A percentile compares a stretch with the other conserved stretches of the same genome.
These are phyloP conservation scores for Fraxinus greggii DNA, from an alignment of 305 asterid species.

Conservation along the genomic window DNA sequence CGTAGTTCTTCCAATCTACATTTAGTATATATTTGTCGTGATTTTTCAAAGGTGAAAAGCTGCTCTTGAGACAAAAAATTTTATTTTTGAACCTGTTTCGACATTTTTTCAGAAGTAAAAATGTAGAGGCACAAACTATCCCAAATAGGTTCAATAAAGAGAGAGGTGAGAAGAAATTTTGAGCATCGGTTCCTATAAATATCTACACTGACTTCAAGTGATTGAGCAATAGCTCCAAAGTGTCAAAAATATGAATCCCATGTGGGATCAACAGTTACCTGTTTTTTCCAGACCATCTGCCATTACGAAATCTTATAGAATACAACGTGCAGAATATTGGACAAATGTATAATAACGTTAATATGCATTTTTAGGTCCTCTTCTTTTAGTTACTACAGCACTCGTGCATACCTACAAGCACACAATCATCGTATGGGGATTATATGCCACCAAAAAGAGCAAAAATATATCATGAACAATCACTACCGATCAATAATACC, in stretches of 20 bases:
- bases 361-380: background rate
- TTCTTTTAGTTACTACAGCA: background rate
- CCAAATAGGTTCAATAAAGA: background rate
- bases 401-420: background rate
- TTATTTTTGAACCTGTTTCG: background rate
- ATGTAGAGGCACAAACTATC: background rate
- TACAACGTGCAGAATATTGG: background rate
- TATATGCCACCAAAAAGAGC: background rate
- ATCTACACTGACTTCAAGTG: background rate
- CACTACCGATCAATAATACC: background rate
- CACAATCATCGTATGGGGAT: background rate
- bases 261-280: background rate
- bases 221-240: background rate
- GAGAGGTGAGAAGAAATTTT: background rate
- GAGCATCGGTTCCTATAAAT: background rate
- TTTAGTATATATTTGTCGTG: background rate
- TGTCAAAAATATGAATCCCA: background rate
- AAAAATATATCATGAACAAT: background rate
- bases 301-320: background rate
- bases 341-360: background rate
- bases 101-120: background rate
- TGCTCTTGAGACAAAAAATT: background rate
- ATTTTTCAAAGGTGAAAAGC: background rate
- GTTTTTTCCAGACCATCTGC: background rate
- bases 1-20: no score